Percentiles rank a stretch among this genome's conserved stretches.
These are phyloP conservation scores for Moricandia moricandioides DNA, from an alignment of 345 rosid species.

Conservation along the genomic window DNA sequence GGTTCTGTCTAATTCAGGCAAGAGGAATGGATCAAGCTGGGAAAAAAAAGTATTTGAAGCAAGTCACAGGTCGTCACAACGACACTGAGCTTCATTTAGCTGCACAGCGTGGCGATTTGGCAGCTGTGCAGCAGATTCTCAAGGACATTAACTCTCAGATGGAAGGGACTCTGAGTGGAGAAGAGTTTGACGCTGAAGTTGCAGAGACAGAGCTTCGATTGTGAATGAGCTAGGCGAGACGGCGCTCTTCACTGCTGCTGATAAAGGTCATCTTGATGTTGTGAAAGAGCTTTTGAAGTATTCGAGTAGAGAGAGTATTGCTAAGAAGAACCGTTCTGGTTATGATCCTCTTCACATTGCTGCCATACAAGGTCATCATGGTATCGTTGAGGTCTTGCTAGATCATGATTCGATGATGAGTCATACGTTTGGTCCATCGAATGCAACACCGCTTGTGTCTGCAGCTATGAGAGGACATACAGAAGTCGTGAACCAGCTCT, in stretches of 20 bases:
- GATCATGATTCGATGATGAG: constrained; percentile 80
- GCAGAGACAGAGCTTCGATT: constrained; percentile 75
- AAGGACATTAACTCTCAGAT: constrained; percentile 66
- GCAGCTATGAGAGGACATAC: constrained; percentile 93
- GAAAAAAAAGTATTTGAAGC: constrained; percentile 87
- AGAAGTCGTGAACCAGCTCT: constrained; percentile 73
- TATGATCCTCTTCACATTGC: constrained; percentile 88
- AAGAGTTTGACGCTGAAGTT: constrained; percentile 76
- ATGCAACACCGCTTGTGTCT: constrained; percentile 83
- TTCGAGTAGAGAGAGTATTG: constrained; percentile 66
- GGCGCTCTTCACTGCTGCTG: constrained; percentile 84
- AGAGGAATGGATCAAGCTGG: constrained; percentile 87
- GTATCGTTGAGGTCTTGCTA: constrained; percentile 86
- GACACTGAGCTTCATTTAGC: constrained; percentile 87
- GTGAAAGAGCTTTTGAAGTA: constrained; percentile 82
- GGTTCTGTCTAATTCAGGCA: constrained; percentile 74
- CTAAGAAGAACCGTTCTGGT: constrained; percentile 73
- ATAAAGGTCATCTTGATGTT: constrained; percentile 86
- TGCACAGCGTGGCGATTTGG: constrained; percentile 83
- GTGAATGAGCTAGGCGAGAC: constrained; percentile 96
- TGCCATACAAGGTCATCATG: constrained; percentile 84
- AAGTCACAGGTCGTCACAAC: constrained; percentile 85
- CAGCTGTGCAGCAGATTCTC: constrained; percentile 73
- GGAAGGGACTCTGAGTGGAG: constrained; percentile 63
- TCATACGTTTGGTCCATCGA: constrained; percentile 70